These are phyloP conservation scores for Globisporangium perplexum DNA, from an alignment of 352 stramenopile genomes.

Conservation along the genomic window DNA sequence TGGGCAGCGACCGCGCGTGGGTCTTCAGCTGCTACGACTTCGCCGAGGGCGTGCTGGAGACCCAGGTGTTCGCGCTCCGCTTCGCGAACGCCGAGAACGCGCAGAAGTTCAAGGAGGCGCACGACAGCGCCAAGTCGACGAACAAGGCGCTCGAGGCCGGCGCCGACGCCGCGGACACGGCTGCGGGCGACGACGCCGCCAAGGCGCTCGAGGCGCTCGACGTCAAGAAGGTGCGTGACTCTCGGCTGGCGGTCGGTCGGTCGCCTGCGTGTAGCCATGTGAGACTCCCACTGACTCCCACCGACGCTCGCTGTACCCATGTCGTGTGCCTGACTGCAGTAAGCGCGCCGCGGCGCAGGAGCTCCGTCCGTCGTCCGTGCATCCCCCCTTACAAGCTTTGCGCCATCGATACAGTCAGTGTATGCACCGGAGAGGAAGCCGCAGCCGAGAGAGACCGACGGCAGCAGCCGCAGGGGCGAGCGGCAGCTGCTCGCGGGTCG, in stretches of 20 bases:
- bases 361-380: neutral
- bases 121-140: slow-evolving; percentile 89
- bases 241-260: neutral
- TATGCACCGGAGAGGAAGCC: too few species aligned
- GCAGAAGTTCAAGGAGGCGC: slow-evolving; percentile 96
- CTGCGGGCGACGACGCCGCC: slow-evolving; percentile 90
- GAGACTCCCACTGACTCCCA: too few species aligned
- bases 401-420: too few species aligned
- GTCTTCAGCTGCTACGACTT: slow-evolving; percentile 99
- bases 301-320: slow-evolving; percentile 2
- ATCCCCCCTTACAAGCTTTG: too few species aligned
- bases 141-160: slow-evolving; percentile 94
- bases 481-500: too few species aligned
- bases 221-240: slow-evolving; percentile 70
- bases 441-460: too few species aligned
- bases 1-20: slow-evolving; percentile 94
- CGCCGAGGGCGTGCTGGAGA: slow-evolving; percentile 90
- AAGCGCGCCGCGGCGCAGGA: slow-evolving; percentile 8
- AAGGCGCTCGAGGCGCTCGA: slow-evolving; percentile 89
- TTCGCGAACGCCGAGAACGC: slow-evolving; percentile 96
- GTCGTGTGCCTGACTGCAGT: slow-evolving; percentile 4
- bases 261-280: neutral
- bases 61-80: slow-evolving; percentile 87
- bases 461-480: too few species aligned
- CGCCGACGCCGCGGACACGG: slow-evolving; percentile 88